Evolutionary conservation across 1,284 basidiomycete genomes (phyloP), one percentile per base, ranked within the genome.

Genomic region (Pulchroboletus neoregius): DNA sequence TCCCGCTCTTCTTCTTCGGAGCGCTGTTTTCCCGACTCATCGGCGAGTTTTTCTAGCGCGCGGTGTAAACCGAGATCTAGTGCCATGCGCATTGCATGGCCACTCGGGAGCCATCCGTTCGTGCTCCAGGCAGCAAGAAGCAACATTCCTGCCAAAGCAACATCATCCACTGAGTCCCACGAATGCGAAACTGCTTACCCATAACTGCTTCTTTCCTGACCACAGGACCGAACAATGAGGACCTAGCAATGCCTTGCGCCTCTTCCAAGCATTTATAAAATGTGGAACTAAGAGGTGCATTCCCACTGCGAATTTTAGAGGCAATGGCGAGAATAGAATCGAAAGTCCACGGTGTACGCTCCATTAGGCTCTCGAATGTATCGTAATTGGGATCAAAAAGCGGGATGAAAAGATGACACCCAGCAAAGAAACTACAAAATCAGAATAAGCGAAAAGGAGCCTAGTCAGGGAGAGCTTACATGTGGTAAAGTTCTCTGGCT

Each of bases 171-270:
- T 35, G 34, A 23, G 45, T 38, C 30, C n/a, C 24, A 41, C 7
- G n/a, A 39, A 43, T 28, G 30, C n/a, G 12, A 51, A 47, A 7
- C 36, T 45, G 60, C 67, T 52, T 50, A 80, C 86, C 87, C 80
- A 94, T 91, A 22, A 95, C 92, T 28, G 92, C 93, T 69, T 95
- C 93, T 68, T 95, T 95, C 60, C 90, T 76, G 15, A 93, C 91
- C 26, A 94, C 83, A 38, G 92, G 92, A 11, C 91, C 91, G 61
- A 95, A 95, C 41, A 96, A 74, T 10, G 91, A 93, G 13, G 89
- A 92, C 35, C 92, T 80, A 31, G 93, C 94, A 54, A 95, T 94
- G 36, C 91, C 91, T 66, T 95, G 92, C 6, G 92, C 92, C 68
- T 95, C 92, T 62, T 94, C 91, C 37, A 95, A 75, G 62, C 89